A percentile compares a stretch with the other conserved stretches of the same genome.
phyloP scores from a whole-genome alignment of 176 grass and related monocot genomes.

The Paspalum vaginatum region DNA sequence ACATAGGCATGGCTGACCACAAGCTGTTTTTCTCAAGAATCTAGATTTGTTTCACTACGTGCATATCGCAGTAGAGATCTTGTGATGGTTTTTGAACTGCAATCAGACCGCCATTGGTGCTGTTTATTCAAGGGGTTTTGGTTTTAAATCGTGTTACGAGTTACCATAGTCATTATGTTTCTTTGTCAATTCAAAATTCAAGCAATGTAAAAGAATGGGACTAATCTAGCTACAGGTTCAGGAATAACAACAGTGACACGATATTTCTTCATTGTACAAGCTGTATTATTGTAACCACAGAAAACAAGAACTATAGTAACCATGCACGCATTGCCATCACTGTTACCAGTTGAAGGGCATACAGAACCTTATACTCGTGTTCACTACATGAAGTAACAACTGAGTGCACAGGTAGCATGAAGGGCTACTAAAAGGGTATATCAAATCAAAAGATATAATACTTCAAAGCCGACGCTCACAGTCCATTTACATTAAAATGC shows the following conservation, averaged over 20 bases:
- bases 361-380: conserved; percentile 35
- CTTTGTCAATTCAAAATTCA: neutral
- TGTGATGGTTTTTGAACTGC: too few species aligned
- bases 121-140: too few species aligned
- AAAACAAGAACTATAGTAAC: neutral
- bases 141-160: too few species aligned
- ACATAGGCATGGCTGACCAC: too few species aligned
- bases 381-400: conserved; percentile 18
- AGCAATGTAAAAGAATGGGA: neutral
- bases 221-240: neutral
- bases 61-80: too few species aligned
- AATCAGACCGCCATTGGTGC: too few species aligned
- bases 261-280: neutral
- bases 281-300: neutral
- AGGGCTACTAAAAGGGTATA: neutral
- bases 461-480: conserved; percentile 18
- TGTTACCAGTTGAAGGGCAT: conserved; percentile 26
- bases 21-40: too few species aligned
- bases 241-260: neutral
- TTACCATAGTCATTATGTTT: neutral
- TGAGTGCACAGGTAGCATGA: conserved; percentile 24
- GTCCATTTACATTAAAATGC: conserved; percentile 29
- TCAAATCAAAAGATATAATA: conserved; percentile 17
- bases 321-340: conserved; percentile 2
- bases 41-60: too few species aligned